phyloP scores from a whole-genome alignment of 1,139 yeast species.

The Candida pseudoviswanathii region DNA sequence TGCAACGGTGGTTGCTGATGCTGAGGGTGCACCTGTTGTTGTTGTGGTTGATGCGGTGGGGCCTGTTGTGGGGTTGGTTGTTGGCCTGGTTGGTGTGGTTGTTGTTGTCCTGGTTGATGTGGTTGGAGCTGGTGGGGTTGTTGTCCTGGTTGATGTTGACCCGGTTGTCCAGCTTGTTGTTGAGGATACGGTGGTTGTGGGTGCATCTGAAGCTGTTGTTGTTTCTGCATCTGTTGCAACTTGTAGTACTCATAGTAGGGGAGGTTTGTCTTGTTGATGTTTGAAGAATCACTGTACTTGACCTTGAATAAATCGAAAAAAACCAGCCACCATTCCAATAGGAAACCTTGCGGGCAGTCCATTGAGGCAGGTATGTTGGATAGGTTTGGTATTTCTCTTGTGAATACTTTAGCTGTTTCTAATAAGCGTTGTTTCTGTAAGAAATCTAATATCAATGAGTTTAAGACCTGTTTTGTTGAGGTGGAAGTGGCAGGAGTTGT shows the following conservation, averaged over 20 bases:
- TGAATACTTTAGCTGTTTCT: conserved; percentile 72
- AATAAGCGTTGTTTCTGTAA: conserved; percentile 71
- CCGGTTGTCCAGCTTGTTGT: conserved; percentile 15
- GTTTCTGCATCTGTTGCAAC: conserved; percentile 12
- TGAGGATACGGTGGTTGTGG: conserved; percentile 16
- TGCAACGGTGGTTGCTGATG: conserved; percentile 23
- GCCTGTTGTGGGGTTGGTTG: conserved; percentile 18
- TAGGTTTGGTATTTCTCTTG: conserved; percentile 64
- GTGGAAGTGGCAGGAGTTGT: background rate
- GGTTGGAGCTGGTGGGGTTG: background rate
- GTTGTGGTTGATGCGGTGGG: conserved; percentile 8
- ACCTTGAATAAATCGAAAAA: conserved; percentile 95
- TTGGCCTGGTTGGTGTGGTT: background rate
- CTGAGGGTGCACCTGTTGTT: conserved; percentile 23
- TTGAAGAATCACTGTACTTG: conserved; percentile 34
- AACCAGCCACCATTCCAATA: conserved; percentile 95
- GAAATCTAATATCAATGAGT: conserved; percentile 87
- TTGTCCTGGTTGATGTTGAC: conserved; percentile 21
- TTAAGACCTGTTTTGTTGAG: conserved; percentile 64
- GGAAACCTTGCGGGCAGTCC: conserved; percentile 86
- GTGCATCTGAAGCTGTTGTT: conserved; percentile 16
- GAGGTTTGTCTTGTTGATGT: conserved; percentile 37
- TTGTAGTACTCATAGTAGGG: conserved; percentile 7
- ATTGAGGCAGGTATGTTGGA: conserved; percentile 56
- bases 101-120: conserved; percentile 15